Evolutionary conservation across 306 rosid genomes (phyloP), one percentile per base, ranked within the genome.

Genomic region (Prosopis cineraria): DNA sequence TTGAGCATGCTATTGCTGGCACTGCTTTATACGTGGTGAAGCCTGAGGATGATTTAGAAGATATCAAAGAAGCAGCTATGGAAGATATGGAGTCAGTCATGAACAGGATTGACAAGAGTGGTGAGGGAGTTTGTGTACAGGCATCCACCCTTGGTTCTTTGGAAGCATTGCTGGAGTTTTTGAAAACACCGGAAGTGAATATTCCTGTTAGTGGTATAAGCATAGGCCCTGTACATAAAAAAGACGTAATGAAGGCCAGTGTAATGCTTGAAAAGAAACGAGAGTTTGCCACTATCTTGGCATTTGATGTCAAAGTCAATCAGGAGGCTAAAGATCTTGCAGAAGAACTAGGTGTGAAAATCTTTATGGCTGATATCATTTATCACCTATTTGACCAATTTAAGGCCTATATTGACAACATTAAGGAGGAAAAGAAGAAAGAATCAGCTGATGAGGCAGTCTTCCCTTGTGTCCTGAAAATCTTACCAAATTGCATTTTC

Each of bases 81-180:
- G 96, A 93, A 72, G 98, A 95, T 74, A 85, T 95, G 96, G 53
- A 78, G 70, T 89, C 96, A 3, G 98, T 95, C 68, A 73, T 90
- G 93, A 90, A 84, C 84, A 88, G 97, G 91, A 95, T 91, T 80
- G 97, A 95, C 84, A 93, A 73, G 90, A 90, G 85, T 43, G 98
- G 98, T 9, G 97, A 93, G 80, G 98, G 99, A 70, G 99, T 95
- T 81, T 95, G 98, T 63, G 99, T 95, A n/a, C 98, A 93, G 76
- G 97, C 99, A 79, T 95, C 98, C 71, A 93, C 97, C 53, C 90
- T 95, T 43, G 99, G 99, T 44, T 95, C 99, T 29, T 84, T 95
- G 91, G 98, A 93, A 90, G 98, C 99, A 40, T 83, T 95, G 79
- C 76, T 95, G 70, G 99, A 95, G 88, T 95, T 93, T 84, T 77